These are phyloP conservation scores for Hymenochaete sp. DNA, from an alignment of 1,284 basidiomycete species.

Conservation along the genomic window DNA sequence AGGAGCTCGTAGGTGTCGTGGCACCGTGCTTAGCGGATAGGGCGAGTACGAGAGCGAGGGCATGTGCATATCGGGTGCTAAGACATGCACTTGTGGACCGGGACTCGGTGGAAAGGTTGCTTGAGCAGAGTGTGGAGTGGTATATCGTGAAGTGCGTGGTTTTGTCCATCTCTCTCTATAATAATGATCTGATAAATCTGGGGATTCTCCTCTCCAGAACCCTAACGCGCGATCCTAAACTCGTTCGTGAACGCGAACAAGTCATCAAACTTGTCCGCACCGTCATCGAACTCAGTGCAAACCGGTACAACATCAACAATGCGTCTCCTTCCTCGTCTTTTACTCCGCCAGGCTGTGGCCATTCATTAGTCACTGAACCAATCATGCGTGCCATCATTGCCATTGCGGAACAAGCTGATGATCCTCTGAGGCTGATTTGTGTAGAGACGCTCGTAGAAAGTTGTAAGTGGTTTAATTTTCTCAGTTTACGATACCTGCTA, in stretches of 20 bases:
- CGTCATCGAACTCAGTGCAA: constrained; percentile 66
- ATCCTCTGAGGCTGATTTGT: constrained; percentile 78
- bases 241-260: constrained; percentile 85
- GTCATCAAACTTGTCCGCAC: constrained; percentile 88
- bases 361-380: constrained; percentile 62
- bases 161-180: constrained; percentile 1
- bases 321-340: too few species aligned
- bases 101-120: constrained; percentile 52
- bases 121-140: constrained; percentile 69
- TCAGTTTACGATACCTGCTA: not conserved
- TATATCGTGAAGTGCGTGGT: constrained; percentile 71
- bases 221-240: constrained; percentile 76
- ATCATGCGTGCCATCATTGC: constrained; percentile 84
- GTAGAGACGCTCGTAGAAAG: constrained; percentile 91
- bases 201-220: constrained; percentile 41
- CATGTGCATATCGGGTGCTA: constrained; percentile 80
- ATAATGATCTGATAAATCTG: constrained; percentile 1
- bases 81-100: constrained; percentile 72
- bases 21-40: constrained; percentile 71
- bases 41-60: constrained; percentile 67
- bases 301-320: constrained; percentile 37
- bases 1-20: constrained; percentile 62
- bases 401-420: constrained; percentile 89
- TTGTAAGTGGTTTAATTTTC: constrained; percentile 37
- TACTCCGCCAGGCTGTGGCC: constrained; percentile 36